Evolutionary conservation across 192 early-diverging fungal species (phyloP).

Genomic region (Haplosporangium gracile): DNA sequence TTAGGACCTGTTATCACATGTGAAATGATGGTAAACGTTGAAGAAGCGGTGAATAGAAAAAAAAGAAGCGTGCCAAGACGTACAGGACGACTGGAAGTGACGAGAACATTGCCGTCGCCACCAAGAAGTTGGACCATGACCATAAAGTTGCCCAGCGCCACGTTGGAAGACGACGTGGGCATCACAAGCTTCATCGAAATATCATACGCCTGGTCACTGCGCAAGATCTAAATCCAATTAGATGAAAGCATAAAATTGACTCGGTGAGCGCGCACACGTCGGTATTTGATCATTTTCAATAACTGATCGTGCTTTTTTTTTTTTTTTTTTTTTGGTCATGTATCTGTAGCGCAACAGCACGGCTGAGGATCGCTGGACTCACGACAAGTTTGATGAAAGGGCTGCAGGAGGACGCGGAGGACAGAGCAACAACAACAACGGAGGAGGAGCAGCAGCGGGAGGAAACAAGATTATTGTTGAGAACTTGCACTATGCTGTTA

Average conservation of each 20-base stretch:
- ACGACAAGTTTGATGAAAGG: conserved; percentile 60
- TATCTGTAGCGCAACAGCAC: conserved; percentile 28
- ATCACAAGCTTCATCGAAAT: conserved; percentile 36
- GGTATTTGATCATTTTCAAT: neutral
- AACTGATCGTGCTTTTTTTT: too few species aligned
- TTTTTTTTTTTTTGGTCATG: neutral
- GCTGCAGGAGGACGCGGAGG: conserved; percentile 10
- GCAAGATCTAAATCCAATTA: conserved; percentile 20
- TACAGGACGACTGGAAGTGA: conserved; percentile 57
- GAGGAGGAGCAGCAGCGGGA: neutral
- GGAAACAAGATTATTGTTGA: conserved; percentile 61
- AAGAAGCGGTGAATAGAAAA: neutral
- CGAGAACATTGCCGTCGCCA: conserved; percentile 27
- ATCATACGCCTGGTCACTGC: conserved; percentile 47
- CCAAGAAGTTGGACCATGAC: neutral
- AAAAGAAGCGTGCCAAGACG: neutral
- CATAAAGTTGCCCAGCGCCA: conserved; percentile 34
- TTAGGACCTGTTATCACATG: neutral
- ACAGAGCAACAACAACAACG: neutral
- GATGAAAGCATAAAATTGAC: neutral
- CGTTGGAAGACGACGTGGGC: conserved; percentile 36
- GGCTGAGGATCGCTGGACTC: conserved; percentile 56
- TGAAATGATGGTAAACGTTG: neutral
- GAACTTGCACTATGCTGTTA: conserved; percentile 71
- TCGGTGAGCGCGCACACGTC: neutral